Percentiles rank a stretch among this genome's conserved stretches.
These are phyloP conservation scores for Fusarium penzigii DNA, from an alignment of 2,329 filamentous ascomycete species.

Conservation along the genomic window DNA sequence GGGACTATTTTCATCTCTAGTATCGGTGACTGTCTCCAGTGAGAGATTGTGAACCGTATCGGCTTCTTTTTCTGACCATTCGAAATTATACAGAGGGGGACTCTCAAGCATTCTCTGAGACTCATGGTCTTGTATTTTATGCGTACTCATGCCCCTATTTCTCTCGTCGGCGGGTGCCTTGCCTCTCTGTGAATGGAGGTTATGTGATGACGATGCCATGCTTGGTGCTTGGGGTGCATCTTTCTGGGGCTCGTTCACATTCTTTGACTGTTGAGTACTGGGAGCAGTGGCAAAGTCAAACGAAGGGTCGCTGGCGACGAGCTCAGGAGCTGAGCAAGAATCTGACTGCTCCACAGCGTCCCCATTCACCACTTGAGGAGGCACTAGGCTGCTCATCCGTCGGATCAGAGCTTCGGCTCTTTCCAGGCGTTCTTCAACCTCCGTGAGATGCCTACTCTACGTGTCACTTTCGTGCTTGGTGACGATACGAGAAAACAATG, in stretches of 20 bases:
- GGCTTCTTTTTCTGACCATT: conserved; percentile 38
- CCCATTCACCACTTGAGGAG: conserved; percentile 24
- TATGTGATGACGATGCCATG: too few species aligned
- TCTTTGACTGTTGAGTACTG: too few species aligned
- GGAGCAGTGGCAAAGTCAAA: too few species aligned
- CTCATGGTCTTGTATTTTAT: conserved; percentile 8
- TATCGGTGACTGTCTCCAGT: conserved; percentile 18
- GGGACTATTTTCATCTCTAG: conserved; percentile 26
- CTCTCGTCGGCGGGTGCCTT: too few species aligned
- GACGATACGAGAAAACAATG: neutral
- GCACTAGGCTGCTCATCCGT: conserved; percentile 32
- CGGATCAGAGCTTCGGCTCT: conserved; percentile 34
- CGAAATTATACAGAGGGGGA: conserved; percentile 38
- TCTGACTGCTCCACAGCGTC: neutral
- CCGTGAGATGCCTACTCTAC: conserved; percentile 40
- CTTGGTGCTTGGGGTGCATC: too few species aligned
- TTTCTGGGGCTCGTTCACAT: too few species aligned
- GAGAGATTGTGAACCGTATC: conserved; percentile 28
- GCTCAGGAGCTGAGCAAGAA: too few species aligned
- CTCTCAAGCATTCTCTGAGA: conserved; percentile 32
- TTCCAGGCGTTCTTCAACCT: conserved; percentile 44
- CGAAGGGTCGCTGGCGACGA: too few species aligned
- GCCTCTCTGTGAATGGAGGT: too few species aligned
- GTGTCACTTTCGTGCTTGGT: neutral
- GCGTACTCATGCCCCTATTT: neutral